A percentile compares a stretch with the other conserved stretches of the same genome.
Evolutionary conservation across 1,284 basidiomycete genomes (phyloP).

Genomic region (Hortiboletus rubellus): DNA sequence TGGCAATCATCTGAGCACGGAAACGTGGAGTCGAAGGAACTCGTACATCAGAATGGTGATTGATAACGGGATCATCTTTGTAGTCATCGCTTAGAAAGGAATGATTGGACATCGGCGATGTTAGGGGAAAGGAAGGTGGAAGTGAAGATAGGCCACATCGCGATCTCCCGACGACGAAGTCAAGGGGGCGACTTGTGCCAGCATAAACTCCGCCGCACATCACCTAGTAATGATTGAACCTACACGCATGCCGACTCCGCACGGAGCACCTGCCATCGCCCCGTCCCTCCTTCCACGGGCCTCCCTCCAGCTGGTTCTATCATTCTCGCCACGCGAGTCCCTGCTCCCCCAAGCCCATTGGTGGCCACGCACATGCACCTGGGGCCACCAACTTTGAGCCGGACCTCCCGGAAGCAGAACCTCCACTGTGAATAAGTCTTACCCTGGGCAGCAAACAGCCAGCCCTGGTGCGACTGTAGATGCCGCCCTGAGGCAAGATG

Average conservation of each 20-base stretch:
- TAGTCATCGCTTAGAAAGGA: slow-evolving; percentile 24
- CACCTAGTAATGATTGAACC: too few species aligned
- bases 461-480: not conserved
- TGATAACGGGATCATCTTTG: slow-evolving; percentile 7
- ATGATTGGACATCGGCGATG: slow-evolving; percentile 30
- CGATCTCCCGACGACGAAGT: too few species aligned
- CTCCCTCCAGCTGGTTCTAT: not conserved
- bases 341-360: not conserved
- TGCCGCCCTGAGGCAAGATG: not conserved
- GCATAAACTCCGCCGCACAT: too few species aligned
- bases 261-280: not conserved
- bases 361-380: not conserved
- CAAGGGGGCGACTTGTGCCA: too few species aligned
- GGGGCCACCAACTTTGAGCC: not conserved
- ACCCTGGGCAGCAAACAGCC: slow-evolving; percentile 4
- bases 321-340: slow-evolving; percentile 4
- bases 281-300: not conserved
- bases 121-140: slow-evolving; percentile 36
- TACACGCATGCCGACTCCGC: not conserved
- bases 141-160: too few species aligned
- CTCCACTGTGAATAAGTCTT: slow-evolving; percentile 19
- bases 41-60: slow-evolving; percentile 22
- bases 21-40: not conserved
- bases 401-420: slow-evolving; percentile 19
- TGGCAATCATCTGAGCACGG: slow-evolving; percentile 9